Percentiles rank a stretch among this genome's conserved stretches.
Conservation (phyloP, 495 filamentous ascomycete genomes). For the Elasticomyces elasticus region DNA sequence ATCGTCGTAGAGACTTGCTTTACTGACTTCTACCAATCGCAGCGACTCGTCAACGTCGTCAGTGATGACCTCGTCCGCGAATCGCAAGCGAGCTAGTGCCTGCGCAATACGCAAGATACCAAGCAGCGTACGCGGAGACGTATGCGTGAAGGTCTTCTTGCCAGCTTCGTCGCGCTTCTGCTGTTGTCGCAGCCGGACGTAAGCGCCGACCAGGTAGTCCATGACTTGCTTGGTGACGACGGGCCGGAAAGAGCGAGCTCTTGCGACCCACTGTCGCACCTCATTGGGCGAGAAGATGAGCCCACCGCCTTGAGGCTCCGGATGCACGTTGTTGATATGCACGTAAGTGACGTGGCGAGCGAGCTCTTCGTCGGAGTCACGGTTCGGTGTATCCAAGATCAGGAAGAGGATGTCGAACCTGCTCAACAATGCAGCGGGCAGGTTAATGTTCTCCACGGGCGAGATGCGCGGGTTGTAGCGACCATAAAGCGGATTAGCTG, state of each 20-base stretch:
- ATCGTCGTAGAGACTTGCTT: conserved; percentile 70
- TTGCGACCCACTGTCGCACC: conserved; percentile 89
- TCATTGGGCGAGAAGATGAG: conserved; percentile 79
- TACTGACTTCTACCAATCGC: conserved; percentile 80
- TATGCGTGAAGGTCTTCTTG: conserved; percentile 85
- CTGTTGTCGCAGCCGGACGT: conserved; percentile 80
- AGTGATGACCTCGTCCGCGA: conserved; percentile 67
- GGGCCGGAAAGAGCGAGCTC: conserved; percentile 79
- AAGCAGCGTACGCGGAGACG: conserved; percentile 83
- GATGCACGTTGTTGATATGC: conserved; percentile 93
- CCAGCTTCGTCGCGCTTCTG: conserved; percentile 80
- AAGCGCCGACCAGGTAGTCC: conserved; percentile 93
- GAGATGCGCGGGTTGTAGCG: conserved; percentile 95
- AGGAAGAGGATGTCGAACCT: conserved; percentile 96
- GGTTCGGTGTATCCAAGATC: conserved; percentile 82
- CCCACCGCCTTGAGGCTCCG: conserved; percentile 52
- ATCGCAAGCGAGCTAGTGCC: conserved; percentile 86
- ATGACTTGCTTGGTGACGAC: conserved; percentile 71
- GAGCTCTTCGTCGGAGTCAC: conserved; percentile 84
- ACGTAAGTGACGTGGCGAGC: conserved; percentile 92
- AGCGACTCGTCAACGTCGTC: conserved; percentile 96
- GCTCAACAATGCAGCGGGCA: conserved; percentile 87
- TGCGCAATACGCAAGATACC: conserved; percentile 89
- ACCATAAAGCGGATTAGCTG: conserved; percentile 93
- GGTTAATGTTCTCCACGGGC: conserved; percentile 96